Conservation (phyloP, 495 filamentous ascomycete species). For the Thermothielavioides terrestris region DNA sequence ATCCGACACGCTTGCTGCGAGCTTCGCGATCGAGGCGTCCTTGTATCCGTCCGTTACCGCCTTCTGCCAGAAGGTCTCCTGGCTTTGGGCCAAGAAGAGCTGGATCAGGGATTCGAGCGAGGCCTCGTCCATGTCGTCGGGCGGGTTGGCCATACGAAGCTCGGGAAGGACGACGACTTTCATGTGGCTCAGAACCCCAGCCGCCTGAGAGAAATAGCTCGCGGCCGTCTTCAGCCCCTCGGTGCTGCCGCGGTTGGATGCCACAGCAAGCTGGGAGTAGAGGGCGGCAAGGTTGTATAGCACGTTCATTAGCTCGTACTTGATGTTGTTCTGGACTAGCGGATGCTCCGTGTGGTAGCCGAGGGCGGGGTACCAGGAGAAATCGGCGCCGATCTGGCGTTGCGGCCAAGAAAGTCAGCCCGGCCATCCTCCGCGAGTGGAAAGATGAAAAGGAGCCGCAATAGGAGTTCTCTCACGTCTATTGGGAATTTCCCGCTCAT, state of each 20-base stretch:
- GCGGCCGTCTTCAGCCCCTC: slow-evolving; percentile 84
- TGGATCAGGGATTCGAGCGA: slow-evolving; percentile 78
- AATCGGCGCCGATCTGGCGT: slow-evolving; percentile 79
- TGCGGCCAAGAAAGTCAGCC: slow-evolving; percentile 9
- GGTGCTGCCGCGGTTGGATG: slow-evolving; percentile 64
- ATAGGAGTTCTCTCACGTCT: slow-evolving; percentile 49
- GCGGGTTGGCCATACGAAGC: slow-evolving; percentile 65
- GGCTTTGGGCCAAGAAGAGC: slow-evolving; percentile 80
- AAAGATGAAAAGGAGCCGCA: not conserved
- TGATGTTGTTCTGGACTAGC: slow-evolving; percentile 82
- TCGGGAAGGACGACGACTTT: slow-evolving; percentile 75
- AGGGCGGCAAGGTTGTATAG: slow-evolving; percentile 88
- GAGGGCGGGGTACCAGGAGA: slow-evolving; percentile 88
- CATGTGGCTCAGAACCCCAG: slow-evolving; percentile 74
- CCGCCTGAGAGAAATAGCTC: slow-evolving; percentile 84
- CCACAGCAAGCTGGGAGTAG: slow-evolving; percentile 84
- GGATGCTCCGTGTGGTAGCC: slow-evolving; percentile 80
- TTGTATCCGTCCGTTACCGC: slow-evolving; percentile 91
- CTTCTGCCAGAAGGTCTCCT: slow-evolving; percentile 98
- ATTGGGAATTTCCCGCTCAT: slow-evolving; percentile 93
- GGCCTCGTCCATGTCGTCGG: slow-evolving; percentile 90
- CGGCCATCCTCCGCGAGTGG: slow-evolving; percentile 5
- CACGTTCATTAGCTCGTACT: slow-evolving; percentile 90
- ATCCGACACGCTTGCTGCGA: slow-evolving; percentile 88
- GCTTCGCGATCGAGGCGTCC: slow-evolving; percentile 80